Evolutionary conservation across 2,329 filamentous ascomycete genomes (phyloP).

Genomic region (Arthroderma sp.): DNA sequence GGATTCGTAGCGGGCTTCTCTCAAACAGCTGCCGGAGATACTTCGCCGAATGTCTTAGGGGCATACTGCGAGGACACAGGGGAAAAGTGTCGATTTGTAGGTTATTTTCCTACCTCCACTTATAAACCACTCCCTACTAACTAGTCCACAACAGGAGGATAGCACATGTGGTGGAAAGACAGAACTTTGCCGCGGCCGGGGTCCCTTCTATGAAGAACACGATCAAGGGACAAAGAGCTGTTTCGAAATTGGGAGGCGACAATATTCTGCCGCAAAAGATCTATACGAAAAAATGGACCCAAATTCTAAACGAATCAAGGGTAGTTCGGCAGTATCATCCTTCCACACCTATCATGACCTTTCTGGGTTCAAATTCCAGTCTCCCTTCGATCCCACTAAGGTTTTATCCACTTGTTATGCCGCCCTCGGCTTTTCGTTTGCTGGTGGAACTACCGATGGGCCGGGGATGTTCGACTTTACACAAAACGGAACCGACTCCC

Average conservation of each 20-base stretch:
- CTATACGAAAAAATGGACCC: slow-evolving; percentile 45
- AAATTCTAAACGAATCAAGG: slow-evolving; percentile 30
- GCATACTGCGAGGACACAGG: slow-evolving; percentile 81
- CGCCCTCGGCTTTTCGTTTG: slow-evolving; percentile 82
- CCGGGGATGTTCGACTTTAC: slow-evolving; percentile 89
- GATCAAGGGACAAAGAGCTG: slow-evolving; percentile 37
- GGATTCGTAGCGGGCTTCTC: slow-evolving; percentile 84
- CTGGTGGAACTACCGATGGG: slow-evolving; percentile 82
- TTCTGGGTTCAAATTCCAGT: slow-evolving; percentile 57
- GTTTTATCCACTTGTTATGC: slow-evolving; percentile 61
- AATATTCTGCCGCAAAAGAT: slow-evolving; percentile 30
- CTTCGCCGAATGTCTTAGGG: slow-evolving; percentile 73
- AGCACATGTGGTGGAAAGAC: slow-evolving; percentile 56
- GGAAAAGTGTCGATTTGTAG: slow-evolving; percentile 27
- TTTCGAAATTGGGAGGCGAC: slow-evolving; percentile 36
- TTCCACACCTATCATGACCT: slow-evolving; percentile 82
- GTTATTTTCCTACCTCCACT: neutral
- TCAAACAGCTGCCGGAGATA: slow-evolving; percentile 83
- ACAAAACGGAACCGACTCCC: slow-evolving; percentile 64
- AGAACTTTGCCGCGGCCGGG: slow-evolving; percentile 32
- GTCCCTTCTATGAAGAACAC: slow-evolving; percentile 31
- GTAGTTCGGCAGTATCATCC: slow-evolving; percentile 56
- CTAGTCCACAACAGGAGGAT: slow-evolving; percentile 42
- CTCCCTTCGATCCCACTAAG: slow-evolving; percentile 52
- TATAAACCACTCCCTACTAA: neutral